Base-by-base conservation (phyloP, 2,329 filamentous ascomycete genomes). In the Diatrype stigma region DNA sequence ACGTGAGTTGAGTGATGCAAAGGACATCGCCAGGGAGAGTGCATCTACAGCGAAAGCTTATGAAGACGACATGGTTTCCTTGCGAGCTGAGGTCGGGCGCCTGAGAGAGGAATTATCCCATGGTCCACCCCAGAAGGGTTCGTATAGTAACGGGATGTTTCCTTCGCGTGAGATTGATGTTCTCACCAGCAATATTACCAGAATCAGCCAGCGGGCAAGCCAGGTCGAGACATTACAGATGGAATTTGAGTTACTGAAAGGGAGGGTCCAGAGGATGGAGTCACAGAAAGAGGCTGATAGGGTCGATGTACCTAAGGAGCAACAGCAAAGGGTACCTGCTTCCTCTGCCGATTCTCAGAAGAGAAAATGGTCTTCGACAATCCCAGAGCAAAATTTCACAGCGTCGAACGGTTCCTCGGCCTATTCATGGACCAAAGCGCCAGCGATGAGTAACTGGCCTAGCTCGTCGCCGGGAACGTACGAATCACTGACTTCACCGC, bases 171-270 rank as follows among this genome's bases (percentile, higher is more conserved):
- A 73, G 37, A 60, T 74, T 10, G 71, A 74, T 45, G 71, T 74
- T 10, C 63, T 74, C 28, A 65, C 69, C 2, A 67, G 55, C 48
- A 72, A 60, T 50, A 68, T 73, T 26, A 63, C 69, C 34, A 72
- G 67, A 50, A 68, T 73, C 23, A 64, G 67, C 14, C 64, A 66
- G 52, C 64, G 66, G 34, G 68, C 70, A 21, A 71, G 62, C 49
- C 67, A 71, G 47, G 63, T 74, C 10, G 70, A 74, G 48, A 66
- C 62, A 7, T 56, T 74, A 21, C 68, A 71, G 56, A 74, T 73
- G 70, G 72, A 74, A 51, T 63, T 73, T 40, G 64, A 72, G 38
- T 62, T 75, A 2, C 62, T 73, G 49, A 70, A 70, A 53, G 63
- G 64, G 4, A 61, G 69, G 7, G 50, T 73, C 4, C 65, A 70